These are phyloP conservation scores for Brachypodium distachyon DNA, from an alignment of 202 grass and related monocot species.

Conservation along the genomic window DNA sequence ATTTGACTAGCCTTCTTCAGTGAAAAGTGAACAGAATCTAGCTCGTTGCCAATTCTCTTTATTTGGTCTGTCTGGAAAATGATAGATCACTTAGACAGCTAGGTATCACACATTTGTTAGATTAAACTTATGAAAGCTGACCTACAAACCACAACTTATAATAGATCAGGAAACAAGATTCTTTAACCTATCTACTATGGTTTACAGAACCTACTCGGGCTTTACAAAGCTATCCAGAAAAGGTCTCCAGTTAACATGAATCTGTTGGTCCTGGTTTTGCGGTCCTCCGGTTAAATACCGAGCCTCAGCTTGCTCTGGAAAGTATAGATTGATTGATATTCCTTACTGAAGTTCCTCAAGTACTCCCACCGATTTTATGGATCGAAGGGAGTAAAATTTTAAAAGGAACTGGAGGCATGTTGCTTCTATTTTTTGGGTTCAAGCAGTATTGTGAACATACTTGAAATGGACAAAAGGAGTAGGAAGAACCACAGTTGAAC, in stretches of 20 bases:
- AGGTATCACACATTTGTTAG: not conserved
- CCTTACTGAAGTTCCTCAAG: not conserved
- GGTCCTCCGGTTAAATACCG: not conserved
- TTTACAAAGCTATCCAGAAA: not conserved
- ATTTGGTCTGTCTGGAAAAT: conserved; percentile 88
- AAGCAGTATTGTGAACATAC: not conserved
- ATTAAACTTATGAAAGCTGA: not conserved
- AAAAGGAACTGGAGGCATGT: not conserved
- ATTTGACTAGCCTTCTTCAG: conserved; percentile 94
- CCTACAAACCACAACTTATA: not conserved
- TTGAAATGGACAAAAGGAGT: not conserved
- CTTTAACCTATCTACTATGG: not conserved
- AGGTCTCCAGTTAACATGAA: not conserved
- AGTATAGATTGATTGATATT: not conserved
- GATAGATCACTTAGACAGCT: conserved; percentile 18
- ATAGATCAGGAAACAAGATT: not conserved
- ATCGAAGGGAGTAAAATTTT: too few species aligned
- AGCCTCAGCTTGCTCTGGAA: not conserved
- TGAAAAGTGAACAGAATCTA: conserved; percentile 85
- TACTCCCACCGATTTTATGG: too few species aligned
- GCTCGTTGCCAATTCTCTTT: conserved; percentile 83
- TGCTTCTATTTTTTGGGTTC: not conserved
- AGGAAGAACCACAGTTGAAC: not conserved
- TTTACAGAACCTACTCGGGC: not conserved
- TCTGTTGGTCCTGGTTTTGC: not conserved